Percentiles rank a stretch among this genome's conserved stretches.
Conservation (phyloP, 257 asterid genomes). For the Nicotiana obtusifolia region DNA sequence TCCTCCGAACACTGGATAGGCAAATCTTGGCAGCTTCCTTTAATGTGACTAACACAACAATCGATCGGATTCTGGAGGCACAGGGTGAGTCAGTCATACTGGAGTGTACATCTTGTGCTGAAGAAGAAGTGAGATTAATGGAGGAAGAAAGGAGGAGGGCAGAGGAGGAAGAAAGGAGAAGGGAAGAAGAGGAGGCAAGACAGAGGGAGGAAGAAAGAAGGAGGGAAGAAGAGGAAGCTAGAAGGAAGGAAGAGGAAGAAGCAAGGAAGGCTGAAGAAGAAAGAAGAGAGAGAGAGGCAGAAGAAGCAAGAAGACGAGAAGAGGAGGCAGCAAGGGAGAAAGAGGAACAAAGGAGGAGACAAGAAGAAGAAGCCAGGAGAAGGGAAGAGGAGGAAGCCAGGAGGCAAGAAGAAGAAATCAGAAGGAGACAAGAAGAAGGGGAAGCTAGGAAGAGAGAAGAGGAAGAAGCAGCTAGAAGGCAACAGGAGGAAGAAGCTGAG, state of each 20-base stretch:
- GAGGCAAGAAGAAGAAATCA: neutral
- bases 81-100: conserved; percentile 49
- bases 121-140: conserved; percentile 56
- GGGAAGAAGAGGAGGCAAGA: conserved; percentile 31
- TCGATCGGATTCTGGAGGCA: conserved; percentile 35
- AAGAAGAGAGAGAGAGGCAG: conserved; percentile 1
- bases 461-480: neutral
- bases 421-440: conserved; percentile 5
- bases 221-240: conserved; percentile 12
- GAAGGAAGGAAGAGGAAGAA: conserved; percentile 8
- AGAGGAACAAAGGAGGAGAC: conserved; percentile 3
- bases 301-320: neutral
- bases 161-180: conserved; percentile 27
- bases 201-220: conserved; percentile 23
- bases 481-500: neutral
- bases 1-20: conserved; percentile 41
- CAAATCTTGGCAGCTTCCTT: conserved; percentile 49
- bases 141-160: conserved; percentile 45
- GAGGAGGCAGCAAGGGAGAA: neutral
- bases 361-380: conserved; percentile 2
- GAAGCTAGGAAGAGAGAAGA: neutral
- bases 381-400: neutral
- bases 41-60: conserved; percentile 28
- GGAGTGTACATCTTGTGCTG: conserved; percentile 73
- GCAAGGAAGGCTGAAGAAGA: conserved; percentile 6